Percentiles rank a stretch among this genome's conserved stretches.
Evolutionary conservation across 192 early-diverging fungal species (phyloP).

Genomic region (Backusella liffmaniae): DNA sequence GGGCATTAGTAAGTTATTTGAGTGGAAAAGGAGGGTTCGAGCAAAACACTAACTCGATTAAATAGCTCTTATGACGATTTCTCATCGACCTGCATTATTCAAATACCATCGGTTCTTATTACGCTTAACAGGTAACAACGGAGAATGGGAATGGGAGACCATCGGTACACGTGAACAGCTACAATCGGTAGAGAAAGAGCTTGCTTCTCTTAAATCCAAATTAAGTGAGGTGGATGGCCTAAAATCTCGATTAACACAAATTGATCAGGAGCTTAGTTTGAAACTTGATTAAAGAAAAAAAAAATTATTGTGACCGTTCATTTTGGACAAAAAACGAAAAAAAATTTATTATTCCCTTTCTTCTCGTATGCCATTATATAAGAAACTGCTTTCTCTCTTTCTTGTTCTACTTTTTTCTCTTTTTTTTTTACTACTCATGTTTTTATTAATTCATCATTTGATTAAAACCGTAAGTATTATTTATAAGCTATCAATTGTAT

Average conservation of each 20-base stretch:
- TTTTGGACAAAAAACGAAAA: neutral
- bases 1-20: slow-evolving; percentile 65
- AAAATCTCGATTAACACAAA: slow-evolving; percentile 44
- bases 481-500: neutral
- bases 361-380: neutral
- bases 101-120: slow-evolving; percentile 95
- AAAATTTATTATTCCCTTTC: neutral
- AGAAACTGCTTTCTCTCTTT: neutral
- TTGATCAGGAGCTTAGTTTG: slow-evolving; percentile 55
- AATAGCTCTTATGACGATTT: slow-evolving; percentile 83
- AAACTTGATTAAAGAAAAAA: slow-evolving; percentile 8
- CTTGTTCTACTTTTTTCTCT: neutral
- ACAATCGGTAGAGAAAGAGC: slow-evolving; percentile 86
- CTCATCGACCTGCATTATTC: slow-evolving; percentile 92
- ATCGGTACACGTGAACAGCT: slow-evolving; percentile 80
- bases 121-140: slow-evolving; percentile 90
- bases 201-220: slow-evolving; percentile 63
- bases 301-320: neutral
- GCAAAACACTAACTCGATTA: neutral
- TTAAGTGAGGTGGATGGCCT: slow-evolving; percentile 49
- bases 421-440: neutral
- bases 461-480: neutral
- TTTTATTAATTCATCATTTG: neutral
- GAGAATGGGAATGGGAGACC: slow-evolving; percentile 74
- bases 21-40: neutral